phyloP scores from a whole-genome alignment of 2,329 filamentous ascomycete species.

The Incumbomyces lentus region DNA sequence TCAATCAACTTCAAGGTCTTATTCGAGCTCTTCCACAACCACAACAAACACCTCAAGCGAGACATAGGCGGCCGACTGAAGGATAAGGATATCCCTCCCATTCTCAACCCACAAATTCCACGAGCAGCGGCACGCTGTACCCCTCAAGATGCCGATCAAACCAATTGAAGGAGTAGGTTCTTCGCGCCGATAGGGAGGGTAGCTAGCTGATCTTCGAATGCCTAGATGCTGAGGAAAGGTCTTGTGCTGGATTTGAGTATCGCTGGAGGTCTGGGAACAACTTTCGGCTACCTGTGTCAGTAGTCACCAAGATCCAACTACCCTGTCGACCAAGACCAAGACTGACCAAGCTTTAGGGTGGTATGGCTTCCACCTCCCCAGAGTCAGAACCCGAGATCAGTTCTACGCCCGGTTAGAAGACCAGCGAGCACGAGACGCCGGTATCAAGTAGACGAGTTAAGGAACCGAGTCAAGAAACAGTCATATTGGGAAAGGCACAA shows the following conservation, averaged over 20 bases:
- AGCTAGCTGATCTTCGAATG: slow-evolving; percentile 8
- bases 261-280: slow-evolving; percentile 52
- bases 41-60: slow-evolving; percentile 14
- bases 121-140: background rate
- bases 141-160: slow-evolving; percentile 33
- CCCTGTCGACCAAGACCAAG: background rate
- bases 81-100: too few relatives aligned
- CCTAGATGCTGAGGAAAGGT: slow-evolving; percentile 54
- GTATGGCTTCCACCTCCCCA: slow-evolving; percentile 51
- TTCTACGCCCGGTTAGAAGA: slow-evolving; percentile 56
- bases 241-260: slow-evolving; percentile 58
- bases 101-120: background rate
- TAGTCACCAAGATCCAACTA: slow-evolving; percentile 39
- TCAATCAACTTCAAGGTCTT: background rate
- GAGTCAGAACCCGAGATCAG: slow-evolving; percentile 51
- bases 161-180: slow-evolving; percentile 40
- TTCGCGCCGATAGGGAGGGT: slow-evolving; percentile 11
- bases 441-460: slow-evolving; percentile 15
- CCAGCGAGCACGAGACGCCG: slow-evolving; percentile 39
- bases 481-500: too few relatives aligned
- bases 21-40: slow-evolving; percentile 13
- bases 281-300: slow-evolving; percentile 57
- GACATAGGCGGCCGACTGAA: background rate
- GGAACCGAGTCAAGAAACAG: too few relatives aligned
- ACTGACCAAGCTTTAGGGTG: slow-evolving; percentile 21